phyloP scores from a whole-genome alignment of 2,329 filamentous ascomycete genomes.

The Fusarium torulosum region DNA sequence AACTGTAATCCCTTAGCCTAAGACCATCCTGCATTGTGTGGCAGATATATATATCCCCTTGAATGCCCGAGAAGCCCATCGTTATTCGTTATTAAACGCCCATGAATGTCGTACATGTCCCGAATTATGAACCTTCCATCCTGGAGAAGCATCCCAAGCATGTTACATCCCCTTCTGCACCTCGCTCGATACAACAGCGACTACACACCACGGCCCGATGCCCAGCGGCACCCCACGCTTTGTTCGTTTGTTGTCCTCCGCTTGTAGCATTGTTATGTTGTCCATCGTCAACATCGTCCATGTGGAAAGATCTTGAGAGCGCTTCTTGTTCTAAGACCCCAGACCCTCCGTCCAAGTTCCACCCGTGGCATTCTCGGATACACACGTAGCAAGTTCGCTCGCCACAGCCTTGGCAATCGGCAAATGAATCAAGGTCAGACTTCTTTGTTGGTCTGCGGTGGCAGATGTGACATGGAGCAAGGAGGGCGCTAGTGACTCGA shows the following conservation, averaged over 20 bases:
- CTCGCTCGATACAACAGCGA: constrained; percentile 75
- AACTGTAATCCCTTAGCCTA: constrained; percentile 7
- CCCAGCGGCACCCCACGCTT: constrained; percentile 57
- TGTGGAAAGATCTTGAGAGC: constrained; percentile 61
- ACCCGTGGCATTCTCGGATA: constrained; percentile 71
- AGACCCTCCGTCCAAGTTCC: constrained; percentile 49
- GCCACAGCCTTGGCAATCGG: constrained; percentile 72
- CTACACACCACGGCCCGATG: constrained; percentile 72
- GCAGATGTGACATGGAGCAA: constrained; percentile 76
- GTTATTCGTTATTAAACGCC: constrained; percentile 36
- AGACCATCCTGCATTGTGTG: not conserved
- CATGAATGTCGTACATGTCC: not conserved
- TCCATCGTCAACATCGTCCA: constrained; percentile 62
- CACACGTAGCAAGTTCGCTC: constrained; percentile 77
- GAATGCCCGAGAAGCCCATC: constrained; percentile 29
- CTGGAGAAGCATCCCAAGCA: constrained; percentile 72
- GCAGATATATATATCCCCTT: constrained; percentile 6
- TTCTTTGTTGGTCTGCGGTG: constrained; percentile 73
- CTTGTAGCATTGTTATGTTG: constrained; percentile 22
- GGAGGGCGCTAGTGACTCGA: constrained; percentile 44
- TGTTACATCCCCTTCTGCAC: constrained; percentile 72
- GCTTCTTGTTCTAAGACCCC: constrained; percentile 52
- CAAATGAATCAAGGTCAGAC: constrained; percentile 74
- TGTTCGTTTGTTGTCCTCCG: constrained; percentile 31
- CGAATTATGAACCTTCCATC: constrained; percentile 53